These are phyloP conservation scores for Globisporangium abappressorium DNA, from an alignment of 352 stramenopile genomes.

Conservation along the genomic window DNA sequence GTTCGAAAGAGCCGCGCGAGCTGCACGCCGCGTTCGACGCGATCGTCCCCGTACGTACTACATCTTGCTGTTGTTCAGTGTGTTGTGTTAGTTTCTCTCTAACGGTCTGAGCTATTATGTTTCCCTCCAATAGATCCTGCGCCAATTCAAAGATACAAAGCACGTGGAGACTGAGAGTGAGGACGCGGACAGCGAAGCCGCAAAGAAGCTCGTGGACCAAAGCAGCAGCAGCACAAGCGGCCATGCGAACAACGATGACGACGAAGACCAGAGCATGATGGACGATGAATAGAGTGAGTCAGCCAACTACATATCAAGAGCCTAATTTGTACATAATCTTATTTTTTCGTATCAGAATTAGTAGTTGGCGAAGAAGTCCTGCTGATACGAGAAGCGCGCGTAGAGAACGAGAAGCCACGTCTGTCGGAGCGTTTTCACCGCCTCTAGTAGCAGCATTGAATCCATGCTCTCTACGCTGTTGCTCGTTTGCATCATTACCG, in stretches of 20 bases:
- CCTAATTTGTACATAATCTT: constrained; percentile 3
- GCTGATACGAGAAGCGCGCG: constrained; percentile 34
- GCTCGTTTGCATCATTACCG: neutral
- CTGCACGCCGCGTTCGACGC: constrained; percentile 80
- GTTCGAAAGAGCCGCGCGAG: constrained; percentile 85
- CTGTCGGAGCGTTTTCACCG: neutral
- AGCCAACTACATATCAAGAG: neutral
- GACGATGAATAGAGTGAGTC: constrained; percentile 23
- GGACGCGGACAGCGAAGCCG: neutral
- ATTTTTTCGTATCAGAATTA: neutral
- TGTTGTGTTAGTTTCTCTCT: neutral
- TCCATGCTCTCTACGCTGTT: neutral
- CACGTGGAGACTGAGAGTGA: constrained; percentile 15
- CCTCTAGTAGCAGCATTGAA: neutral
- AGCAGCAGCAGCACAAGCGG: neutral
- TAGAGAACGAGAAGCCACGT: constrained; percentile 26
- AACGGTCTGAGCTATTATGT: neutral
- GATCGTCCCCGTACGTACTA: constrained; percentile 61
- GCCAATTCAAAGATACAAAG: constrained; percentile 53
- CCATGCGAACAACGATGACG: constrained; percentile 3
- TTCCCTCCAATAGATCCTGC: constrained; percentile 46
- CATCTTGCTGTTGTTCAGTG: constrained; percentile 2
- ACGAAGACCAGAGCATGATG: constrained; percentile 24
- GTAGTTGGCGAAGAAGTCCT: constrained; percentile 33
- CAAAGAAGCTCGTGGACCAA: too few relatives aligned